Base-by-base conservation (phyloP, 768 basidiomycete genomes). In the Pulveroboletus ravenelii region DNA sequence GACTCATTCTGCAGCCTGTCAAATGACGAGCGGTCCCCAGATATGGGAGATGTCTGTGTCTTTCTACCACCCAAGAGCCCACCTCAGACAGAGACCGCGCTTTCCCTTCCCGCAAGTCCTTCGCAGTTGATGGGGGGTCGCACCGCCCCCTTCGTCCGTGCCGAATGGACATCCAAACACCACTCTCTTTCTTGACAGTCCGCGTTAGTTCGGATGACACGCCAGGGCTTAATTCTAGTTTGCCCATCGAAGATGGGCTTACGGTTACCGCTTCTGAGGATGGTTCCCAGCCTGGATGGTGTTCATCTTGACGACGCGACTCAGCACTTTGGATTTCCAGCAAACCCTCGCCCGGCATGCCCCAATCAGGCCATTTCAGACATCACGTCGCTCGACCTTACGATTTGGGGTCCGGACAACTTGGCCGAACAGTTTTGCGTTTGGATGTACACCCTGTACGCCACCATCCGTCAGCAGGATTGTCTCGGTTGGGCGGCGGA, bases 371-470 rank as follows among this genome's bases (percentile, higher is more conserved):
- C 7, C 9, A 25, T 17, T 43, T 29, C 45, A 30, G 13, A 52
- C 31, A n/a, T 30, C 30, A 40, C 35, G 14, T 27, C 27, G 7
- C n/a, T 48, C 9, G 37, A 37, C 15, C 62, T 80, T 12, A 78
- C 81, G 14, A 32, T 39, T 56, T 73, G 87, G 51, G 83, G 88
- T 57, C 76, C 89, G 2, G 61, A 76, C 18, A 81, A 85, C 48
- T 61, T 95, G 31, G 91, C 91, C 0, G 81, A 91, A 38, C 91
- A 94, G 59, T 72, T 95, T 39, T 82, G 85, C n/a, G 69, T 93
- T 40, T 72, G 83, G 53, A 89, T 94, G 64, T 23, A 4, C 81
- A 77, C 74, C 34, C 72, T 84, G 6, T 95, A 93, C 65, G 68
- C 73, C 52, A 82, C 80, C 62, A 80, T 93, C 49, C 78, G 79